phyloP scores from a whole-genome alignment of 164 flowering plant genomes.

The Magnolia kwangsiensis region DNA sequence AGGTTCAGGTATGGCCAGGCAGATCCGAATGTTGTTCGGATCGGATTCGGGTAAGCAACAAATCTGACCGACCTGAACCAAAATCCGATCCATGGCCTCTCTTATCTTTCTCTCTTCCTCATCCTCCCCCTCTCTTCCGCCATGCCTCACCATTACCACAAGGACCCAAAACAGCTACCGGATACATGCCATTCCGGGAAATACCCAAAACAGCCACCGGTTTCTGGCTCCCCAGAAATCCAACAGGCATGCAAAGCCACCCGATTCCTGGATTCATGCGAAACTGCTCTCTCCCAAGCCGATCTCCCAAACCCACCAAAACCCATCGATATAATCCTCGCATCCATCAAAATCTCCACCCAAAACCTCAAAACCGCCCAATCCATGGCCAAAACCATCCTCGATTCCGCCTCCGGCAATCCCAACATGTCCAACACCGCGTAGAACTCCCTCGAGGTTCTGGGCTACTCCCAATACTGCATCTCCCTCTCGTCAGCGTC shows the following conservation, averaged over 20 bases:
- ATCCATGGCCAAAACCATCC: conserved; percentile 41
- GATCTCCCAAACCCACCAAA: conserved; percentile 30
- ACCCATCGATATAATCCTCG: conserved; percentile 36
- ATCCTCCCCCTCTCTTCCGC: too few relatives aligned
- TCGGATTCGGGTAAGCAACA: too few relatives aligned
- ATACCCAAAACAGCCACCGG: too few relatives aligned
- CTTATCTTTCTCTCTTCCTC: too few relatives aligned
- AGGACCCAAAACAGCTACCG: too few relatives aligned
- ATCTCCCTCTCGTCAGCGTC: conserved; percentile 14
- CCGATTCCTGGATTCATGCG: conserved; percentile 47
- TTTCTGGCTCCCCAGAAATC: too few relatives aligned
- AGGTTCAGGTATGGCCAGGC: too few relatives aligned
- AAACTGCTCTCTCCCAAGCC: conserved; percentile 24
- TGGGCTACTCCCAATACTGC: conserved; percentile 44
- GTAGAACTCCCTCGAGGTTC: conserved; percentile 43
- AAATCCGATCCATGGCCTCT: too few relatives aligned
- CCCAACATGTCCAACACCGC: conserved; percentile 58
- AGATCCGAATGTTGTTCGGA: too few relatives aligned
- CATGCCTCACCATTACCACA: too few relatives aligned
- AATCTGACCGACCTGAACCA: too few relatives aligned
- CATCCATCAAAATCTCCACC: conserved; percentile 42
- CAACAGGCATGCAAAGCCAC: conserved; percentile 70
- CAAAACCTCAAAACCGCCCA: conserved; percentile 45
- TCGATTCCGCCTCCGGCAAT: conserved; percentile 37
- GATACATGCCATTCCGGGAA: too few relatives aligned